These are phyloP conservation scores for Leccinum subgranulosum DNA, from an alignment of 768 basidiomycete genomes.

Conservation along the genomic window DNA sequence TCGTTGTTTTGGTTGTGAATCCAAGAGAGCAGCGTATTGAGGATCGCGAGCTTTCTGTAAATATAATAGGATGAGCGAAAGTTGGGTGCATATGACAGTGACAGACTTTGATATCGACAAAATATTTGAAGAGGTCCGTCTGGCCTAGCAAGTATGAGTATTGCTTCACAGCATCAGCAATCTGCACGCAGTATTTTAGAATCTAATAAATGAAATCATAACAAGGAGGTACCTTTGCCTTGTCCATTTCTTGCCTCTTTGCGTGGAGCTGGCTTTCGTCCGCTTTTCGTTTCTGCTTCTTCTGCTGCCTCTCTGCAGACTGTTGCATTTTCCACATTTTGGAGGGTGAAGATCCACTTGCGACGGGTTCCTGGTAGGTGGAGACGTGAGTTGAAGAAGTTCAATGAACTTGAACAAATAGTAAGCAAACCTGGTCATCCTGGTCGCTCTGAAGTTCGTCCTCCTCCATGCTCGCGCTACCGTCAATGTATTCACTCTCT, in stretches of 20 bases:
- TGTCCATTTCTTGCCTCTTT: slow-evolving; percentile 83
- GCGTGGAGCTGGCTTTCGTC: slow-evolving; percentile 67
- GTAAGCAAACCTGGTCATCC: slow-evolving; percentile 34
- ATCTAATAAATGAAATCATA: background rate
- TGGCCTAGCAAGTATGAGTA: slow-evolving; percentile 98
- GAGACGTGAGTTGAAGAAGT: slow-evolving; percentile 2
- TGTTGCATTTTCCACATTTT: slow-evolving; percentile 37
- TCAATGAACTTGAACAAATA: background rate
- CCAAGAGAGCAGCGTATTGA: slow-evolving; percentile 86
- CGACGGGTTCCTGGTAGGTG: slow-evolving; percentile 16
- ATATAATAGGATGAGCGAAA: background rate
- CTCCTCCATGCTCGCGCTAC: slow-evolving; percentile 52
- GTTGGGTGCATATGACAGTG: background rate
- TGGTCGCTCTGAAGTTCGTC: slow-evolving; percentile 60
- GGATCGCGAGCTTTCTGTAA: slow-evolving; percentile 83
- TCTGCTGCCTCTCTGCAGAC: slow-evolving; percentile 38
- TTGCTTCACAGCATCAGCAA: slow-evolving; percentile 91
- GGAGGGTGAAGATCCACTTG: slow-evolving; percentile 26
- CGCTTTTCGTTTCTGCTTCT: slow-evolving; percentile 57
- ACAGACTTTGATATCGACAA: slow-evolving; percentile 90
- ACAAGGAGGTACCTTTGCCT: slow-evolving; percentile 64
- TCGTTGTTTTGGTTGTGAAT: slow-evolving; percentile 81
- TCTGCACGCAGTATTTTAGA: slow-evolving; percentile 41
- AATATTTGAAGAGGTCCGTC: slow-evolving; percentile 97
- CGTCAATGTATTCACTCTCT: slow-evolving; percentile 65